Evolutionary conservation across 2,329 filamentous ascomycete genomes (phyloP).

Genomic region (Dendrostoma leiphaemia): DNA sequence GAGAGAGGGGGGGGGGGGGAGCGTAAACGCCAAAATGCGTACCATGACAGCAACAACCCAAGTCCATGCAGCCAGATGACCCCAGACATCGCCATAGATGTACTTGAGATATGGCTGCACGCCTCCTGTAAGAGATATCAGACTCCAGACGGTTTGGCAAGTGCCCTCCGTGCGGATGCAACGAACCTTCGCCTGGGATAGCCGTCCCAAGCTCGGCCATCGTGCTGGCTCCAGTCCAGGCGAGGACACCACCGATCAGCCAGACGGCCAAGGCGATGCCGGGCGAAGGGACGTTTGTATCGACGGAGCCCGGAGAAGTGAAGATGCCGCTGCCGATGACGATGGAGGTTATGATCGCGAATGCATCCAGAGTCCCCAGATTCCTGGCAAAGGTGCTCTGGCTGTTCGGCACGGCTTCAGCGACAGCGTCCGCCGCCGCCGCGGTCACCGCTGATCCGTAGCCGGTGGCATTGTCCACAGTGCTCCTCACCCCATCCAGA

Average conservation of each 20-base stretch:
- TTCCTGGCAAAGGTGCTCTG: constrained; percentile 38
- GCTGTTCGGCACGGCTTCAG: not conserved
- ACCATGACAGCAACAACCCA: constrained; percentile 62
- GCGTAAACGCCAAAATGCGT: too few species aligned
- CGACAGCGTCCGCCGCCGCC: not conserved
- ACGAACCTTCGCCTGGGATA: constrained; percentile 55
- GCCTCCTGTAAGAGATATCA: constrained; percentile 39
- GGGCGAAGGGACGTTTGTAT: constrained; percentile 62
- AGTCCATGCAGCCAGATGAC: constrained; percentile 64
- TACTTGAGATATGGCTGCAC: constrained; percentile 62
- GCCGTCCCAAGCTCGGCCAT: constrained; percentile 63
- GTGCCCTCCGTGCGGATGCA: not conserved
- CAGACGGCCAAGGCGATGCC: constrained; percentile 57
- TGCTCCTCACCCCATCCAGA: not conserved
- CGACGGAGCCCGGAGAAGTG: constrained; percentile 61
- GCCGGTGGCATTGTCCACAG: not conserved
- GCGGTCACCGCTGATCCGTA: not conserved
- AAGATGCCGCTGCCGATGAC: constrained; percentile 66
- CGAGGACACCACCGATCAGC: constrained; percentile 59
- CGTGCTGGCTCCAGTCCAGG: constrained; percentile 62
- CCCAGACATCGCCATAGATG: constrained; percentile 59
- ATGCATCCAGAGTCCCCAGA: constrained; percentile 47
- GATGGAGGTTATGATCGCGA: constrained; percentile 61
- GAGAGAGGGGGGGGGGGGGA: too few species aligned
- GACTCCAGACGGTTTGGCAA: not conserved